Percentiles rank a stretch among this genome's conserved stretches.
Evolutionary conservation across 2,329 filamentous ascomycete genomes (phyloP).

Genomic region (Colletotrichum aenigma): DNA sequence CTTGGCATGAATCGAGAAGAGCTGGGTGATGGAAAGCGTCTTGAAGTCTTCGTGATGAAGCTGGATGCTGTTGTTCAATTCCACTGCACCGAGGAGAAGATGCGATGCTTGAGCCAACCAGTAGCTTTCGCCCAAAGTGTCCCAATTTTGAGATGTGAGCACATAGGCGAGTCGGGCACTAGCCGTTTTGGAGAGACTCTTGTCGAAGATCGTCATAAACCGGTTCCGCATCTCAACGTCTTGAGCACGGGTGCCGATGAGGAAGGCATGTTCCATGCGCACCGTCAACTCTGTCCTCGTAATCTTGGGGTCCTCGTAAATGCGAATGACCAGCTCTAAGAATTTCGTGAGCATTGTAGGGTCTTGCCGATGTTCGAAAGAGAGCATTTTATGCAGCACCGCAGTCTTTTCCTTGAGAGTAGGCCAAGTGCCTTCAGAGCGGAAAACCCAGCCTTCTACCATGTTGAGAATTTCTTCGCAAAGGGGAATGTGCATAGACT

Average conservation of each 20-base stretch:
- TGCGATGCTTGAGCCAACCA: constrained; percentile 97
- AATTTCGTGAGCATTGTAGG: constrained; percentile 89
- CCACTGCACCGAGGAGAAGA: constrained; percentile 87
- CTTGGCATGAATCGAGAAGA: constrained; percentile 75
- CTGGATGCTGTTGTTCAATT: constrained; percentile 79
- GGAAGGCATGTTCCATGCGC: constrained; percentile 95
- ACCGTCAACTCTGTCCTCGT: constrained; percentile 95
- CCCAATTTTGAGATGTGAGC: constrained; percentile 93
- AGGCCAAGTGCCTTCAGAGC: constrained; percentile 92
- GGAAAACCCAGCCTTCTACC: constrained; percentile 96
- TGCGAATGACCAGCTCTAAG: constrained; percentile 92
- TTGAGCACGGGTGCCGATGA: constrained; percentile 90
- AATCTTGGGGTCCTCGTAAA: constrained; percentile 97
- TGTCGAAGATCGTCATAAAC: constrained; percentile 96
- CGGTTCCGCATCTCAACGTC: constrained; percentile 97
- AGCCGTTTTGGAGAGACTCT: constrained; percentile 89
- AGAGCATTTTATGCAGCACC: constrained; percentile 98
- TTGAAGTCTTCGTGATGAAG: constrained; percentile 86
- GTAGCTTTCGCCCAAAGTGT: constrained; percentile 91
- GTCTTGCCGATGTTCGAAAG: constrained; percentile 87
- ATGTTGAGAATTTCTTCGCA: constrained; percentile 93
- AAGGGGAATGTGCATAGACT: constrained; percentile 83
- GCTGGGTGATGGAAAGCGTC: constrained; percentile 72
- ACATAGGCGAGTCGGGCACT: constrained; percentile 90
- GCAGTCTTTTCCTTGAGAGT: constrained; percentile 99